Evolutionary conservation across 2,329 filamentous ascomycete species (phyloP), one percentile per base, ranked within the genome.

Genomic region (Penicillium sp.): DNA sequence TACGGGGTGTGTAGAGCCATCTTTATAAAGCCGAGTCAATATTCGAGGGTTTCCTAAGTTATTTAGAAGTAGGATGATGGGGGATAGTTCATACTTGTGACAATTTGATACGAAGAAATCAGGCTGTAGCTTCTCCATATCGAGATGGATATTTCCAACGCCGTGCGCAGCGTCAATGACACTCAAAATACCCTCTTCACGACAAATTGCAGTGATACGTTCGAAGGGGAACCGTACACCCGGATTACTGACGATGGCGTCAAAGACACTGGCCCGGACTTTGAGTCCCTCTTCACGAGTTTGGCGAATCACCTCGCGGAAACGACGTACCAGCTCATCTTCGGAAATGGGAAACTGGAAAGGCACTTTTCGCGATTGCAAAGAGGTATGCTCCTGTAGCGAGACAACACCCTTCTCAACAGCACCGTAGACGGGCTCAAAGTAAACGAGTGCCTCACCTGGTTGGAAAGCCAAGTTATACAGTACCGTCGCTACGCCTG

Each of bases 71-170:
- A 7, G 18, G 14, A 10, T 26, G 35, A 18, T 20, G 24, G 44
- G 44, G 26, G 18, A 5, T n/a, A 7, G 5, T 0, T 51, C 64
- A 50, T 69, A 76, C 73, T 96, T 96, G 78, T 96, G 90, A 65
- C 86, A 90, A 72, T 97, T 97, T 53, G 82, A 88, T 14, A 93
- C 82, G 68, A 95, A 90, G 76, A 96, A 97, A 72, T 97, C 92
- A 0, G 91, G 87, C 60, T 92, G 83, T 3, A 92, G 76, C 4
- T 75, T 72, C 0, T 69, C 61, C 14, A 97, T 74, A 71, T 95
- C 84, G 8, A 97, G 72, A 1, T 82, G 79, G 8, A 96, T 81
- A 73, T 94, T 88, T 2, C 93, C 93, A 24, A 96, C 76, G 1
- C 88, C 88, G 73, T 97, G 93, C 0, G 93, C 93, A 16, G 85